A percentile compares a stretch with the other conserved stretches of the same genome.
Conservation (phyloP, 2,329 filamentous ascomycete species). For the Neonectria punicea region DNA sequence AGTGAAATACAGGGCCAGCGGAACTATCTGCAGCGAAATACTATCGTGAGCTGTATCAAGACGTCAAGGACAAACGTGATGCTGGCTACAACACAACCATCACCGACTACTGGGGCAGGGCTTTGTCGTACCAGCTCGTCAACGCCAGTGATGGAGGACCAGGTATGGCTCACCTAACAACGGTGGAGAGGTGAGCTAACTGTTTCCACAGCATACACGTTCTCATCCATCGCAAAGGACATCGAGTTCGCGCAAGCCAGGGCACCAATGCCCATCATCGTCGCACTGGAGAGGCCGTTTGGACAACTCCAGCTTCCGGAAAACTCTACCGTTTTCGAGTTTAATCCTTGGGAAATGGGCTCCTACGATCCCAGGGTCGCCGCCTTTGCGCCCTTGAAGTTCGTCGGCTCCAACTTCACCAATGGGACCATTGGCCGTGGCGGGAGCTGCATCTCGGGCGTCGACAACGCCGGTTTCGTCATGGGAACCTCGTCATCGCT, state of each 20-base stretch:
- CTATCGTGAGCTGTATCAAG: conserved; percentile 66
- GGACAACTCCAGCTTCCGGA: conserved; percentile 64
- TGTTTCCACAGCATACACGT: conserved; percentile 70
- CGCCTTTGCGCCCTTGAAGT: conserved; percentile 77
- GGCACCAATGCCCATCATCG: conserved; percentile 77
- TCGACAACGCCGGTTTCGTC: conserved; percentile 84
- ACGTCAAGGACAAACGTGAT: conserved; percentile 69
- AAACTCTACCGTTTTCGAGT: conserved; percentile 81
- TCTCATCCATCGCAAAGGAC: conserved; percentile 70
- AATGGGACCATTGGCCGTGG: conserved; percentile 66
- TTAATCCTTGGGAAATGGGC: conserved; percentile 84
- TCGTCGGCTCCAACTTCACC: conserved; percentile 78
- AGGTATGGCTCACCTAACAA: conserved; percentile 8
- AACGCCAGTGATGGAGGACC: conserved; percentile 75
- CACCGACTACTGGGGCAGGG: conserved; percentile 85
- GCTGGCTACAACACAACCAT: conserved; percentile 72
- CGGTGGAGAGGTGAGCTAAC: neutral
- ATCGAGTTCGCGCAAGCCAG: conserved; percentile 70
- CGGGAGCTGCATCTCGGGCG: conserved; percentile 76
- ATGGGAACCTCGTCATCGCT: conserved; percentile 88
- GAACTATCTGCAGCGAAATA: conserved; percentile 54
- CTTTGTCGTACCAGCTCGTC: conserved; percentile 81
- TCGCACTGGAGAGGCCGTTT: conserved; percentile 74
- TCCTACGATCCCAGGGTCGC: conserved; percentile 78
- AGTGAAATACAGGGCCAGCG: conserved; percentile 22